A percentile compares a stretch with the other conserved stretches of the same genome.
These are phyloP conservation scores for Paramecium bursaria DNA, from an alignment of 73 alveolate genomes.

Conservation along the genomic window DNA sequence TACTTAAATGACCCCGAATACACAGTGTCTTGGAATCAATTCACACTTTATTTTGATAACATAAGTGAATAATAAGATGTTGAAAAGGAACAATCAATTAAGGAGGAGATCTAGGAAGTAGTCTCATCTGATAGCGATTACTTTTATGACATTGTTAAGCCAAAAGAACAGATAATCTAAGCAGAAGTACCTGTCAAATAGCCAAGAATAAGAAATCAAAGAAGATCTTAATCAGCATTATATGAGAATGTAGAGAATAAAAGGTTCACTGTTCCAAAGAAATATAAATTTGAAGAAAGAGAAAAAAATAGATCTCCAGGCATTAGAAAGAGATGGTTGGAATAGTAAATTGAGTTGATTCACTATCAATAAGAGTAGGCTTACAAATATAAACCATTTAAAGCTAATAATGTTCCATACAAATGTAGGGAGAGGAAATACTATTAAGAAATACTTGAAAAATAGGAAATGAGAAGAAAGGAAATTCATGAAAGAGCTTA, in stretches of 20 bases:
- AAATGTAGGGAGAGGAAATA: constrained; percentile 43
- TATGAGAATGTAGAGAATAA: constrained; percentile 32
- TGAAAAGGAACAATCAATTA: neutral
- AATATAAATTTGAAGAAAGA: neutral
- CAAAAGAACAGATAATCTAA: too few species aligned
- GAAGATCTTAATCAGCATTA: neutral
- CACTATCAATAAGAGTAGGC: constrained; percentile 36
- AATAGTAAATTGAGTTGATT: constrained; percentile 1
- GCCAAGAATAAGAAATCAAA: neutral
- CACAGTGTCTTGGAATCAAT: constrained; percentile 40
- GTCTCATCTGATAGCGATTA: neutral
- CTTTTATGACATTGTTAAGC: constrained; percentile 3
- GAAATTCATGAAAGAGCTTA: constrained; percentile 8
- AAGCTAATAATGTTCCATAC: constrained; percentile 16
- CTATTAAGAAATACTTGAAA: constrained; percentile 26
- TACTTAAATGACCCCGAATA: constrained; percentile 8
- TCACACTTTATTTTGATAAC: constrained; percentile 25
- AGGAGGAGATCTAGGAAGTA: neutral
- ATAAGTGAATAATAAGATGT: constrained; percentile 11
- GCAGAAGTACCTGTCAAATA: neutral
- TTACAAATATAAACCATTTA: constrained; percentile 38
- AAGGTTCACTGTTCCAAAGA: constrained; percentile 41
- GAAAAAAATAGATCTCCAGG: constrained; percentile 20
- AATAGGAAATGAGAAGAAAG: constrained; percentile 42
- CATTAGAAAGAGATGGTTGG: constrained; percentile 40